Evolutionary conservation across 192 early-diverging fungal species (phyloP).

Genomic region (Paraglomus brasilianum): DNA sequence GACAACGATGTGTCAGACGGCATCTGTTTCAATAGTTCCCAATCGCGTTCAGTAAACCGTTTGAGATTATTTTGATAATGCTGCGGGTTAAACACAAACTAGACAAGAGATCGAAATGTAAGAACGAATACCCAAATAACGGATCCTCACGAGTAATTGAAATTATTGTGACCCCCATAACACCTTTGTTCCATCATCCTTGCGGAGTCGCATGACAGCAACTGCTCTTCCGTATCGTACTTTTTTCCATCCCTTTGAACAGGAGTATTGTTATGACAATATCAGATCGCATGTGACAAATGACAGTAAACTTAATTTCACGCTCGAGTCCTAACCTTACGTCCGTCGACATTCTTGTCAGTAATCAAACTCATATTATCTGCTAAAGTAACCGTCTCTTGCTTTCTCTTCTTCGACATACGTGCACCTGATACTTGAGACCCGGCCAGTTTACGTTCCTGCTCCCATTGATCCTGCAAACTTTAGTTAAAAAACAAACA

Average conservation of each 20-base stretch:
- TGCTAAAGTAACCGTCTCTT: conserved; percentile 46
- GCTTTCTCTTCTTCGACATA: conserved; percentile 35
- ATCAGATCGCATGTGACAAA: not conserved
- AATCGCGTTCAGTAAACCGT: not conserved
- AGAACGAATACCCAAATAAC: not conserved
- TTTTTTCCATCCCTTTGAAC: conserved; percentile 59
- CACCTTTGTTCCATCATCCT: conserved; percentile 27
- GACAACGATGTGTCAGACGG: no score
- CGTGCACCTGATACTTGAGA: no score
- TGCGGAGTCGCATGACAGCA: conserved; percentile 62
- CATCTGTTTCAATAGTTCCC: not conserved
- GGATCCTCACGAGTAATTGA: no score
- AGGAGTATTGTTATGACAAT: not conserved
- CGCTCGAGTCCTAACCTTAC: conserved; percentile 27
- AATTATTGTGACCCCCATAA: no score
- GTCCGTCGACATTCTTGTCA: conserved; percentile 62
- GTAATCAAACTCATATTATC: conserved; percentile 72
- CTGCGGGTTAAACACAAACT: conserved; percentile 17
- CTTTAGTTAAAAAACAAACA: no score
- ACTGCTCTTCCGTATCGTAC: conserved; percentile 72
- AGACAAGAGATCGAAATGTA: not conserved
- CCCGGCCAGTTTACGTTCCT: no score
- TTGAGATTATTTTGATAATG: conserved; percentile 13
- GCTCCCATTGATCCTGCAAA: no score
- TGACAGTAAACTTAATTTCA: no score